These are phyloP conservation scores for Stereum hirsutum DNA, from an alignment of 1,284 basidiomycete species.

Conservation along the genomic window DNA sequence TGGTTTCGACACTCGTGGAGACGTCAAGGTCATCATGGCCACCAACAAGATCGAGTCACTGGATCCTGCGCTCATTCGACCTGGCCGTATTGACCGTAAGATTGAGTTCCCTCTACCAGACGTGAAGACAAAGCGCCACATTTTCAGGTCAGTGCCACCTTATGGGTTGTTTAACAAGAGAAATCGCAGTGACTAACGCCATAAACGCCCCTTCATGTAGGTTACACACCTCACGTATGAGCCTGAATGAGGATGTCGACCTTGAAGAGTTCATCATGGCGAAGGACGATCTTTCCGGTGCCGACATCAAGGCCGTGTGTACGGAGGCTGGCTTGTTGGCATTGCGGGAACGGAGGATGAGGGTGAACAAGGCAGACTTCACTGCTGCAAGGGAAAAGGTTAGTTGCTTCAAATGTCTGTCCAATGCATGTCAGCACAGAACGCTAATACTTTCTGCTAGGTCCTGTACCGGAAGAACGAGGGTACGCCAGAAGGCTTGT, in stretches of 20 bases:
- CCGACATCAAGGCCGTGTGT: slow-evolving; percentile 97
- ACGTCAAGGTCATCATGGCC: slow-evolving; percentile 97
- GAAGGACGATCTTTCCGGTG: slow-evolving; percentile 95
- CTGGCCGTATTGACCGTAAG: slow-evolving; percentile 97
- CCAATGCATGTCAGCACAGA: not conserved
- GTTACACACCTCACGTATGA: slow-evolving; percentile 96
- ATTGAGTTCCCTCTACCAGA: slow-evolving; percentile 95
- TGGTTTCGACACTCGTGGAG: slow-evolving; percentile 97
- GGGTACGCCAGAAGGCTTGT: slow-evolving; percentile 81
- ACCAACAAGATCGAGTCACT: slow-evolving; percentile 92
- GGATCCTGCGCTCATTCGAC: slow-evolving; percentile 95
- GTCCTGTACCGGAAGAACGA: slow-evolving; percentile 91
- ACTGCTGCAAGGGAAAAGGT: slow-evolving; percentile 83
- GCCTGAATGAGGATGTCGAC: slow-evolving; percentile 84
- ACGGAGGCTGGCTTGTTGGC: slow-evolving; percentile 96
- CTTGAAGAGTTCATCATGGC: slow-evolving; percentile 94
- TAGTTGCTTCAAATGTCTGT: not conserved
- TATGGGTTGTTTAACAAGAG: not conserved
- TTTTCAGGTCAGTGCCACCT: slow-evolving; percentile 68
- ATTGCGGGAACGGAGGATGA: slow-evolving; percentile 91
- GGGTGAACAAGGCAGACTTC: slow-evolving; percentile 91
- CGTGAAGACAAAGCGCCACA: slow-evolving; percentile 95
- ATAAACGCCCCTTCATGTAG: too few relatives aligned
- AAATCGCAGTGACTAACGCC: not conserved
- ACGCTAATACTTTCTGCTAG: slow-evolving; percentile 25